Evolutionary conservation across 2,329 filamentous ascomycete species (phyloP).

Genomic region (Colletotrichum sp.): DNA sequence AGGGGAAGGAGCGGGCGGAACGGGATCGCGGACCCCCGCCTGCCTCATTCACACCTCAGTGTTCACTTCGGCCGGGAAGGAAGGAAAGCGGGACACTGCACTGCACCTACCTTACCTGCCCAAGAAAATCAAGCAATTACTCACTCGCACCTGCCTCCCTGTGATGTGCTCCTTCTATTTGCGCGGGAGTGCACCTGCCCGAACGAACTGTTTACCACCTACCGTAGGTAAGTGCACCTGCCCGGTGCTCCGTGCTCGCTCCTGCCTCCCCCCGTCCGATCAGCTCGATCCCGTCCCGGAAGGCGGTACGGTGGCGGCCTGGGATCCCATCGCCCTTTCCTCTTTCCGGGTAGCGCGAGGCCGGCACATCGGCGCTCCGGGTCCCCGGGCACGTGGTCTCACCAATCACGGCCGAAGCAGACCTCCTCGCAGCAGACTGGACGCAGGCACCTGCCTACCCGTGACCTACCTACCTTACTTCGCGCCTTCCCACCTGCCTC

Average conservation of each 20-base stretch:
- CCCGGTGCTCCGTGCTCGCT: not conserved
- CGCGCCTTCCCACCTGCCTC: not conserved
- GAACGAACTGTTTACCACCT: not conserved
- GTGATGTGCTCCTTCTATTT: not conserved
- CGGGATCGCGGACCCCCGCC: not conserved
- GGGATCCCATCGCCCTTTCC: not conserved
- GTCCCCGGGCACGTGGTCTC: slow-evolving; percentile 1
- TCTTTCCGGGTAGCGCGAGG: not conserved
- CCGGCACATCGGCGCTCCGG: not conserved
- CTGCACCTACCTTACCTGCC: not conserved
- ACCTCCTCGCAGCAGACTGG: not conserved
- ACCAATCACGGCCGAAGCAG: not conserved
- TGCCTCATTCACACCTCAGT: not conserved
- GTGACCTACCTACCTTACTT: not conserved
- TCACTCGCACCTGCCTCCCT: not conserved
- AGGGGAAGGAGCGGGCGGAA: not conserved
- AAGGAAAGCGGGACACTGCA: not conserved
- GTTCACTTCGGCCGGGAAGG: not conserved
- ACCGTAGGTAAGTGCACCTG: not conserved
- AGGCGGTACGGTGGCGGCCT: not conserved
- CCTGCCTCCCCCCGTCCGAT: not conserved
- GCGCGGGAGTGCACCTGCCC: not conserved
- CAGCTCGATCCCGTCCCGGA: not conserved
- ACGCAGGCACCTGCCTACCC: not conserved
- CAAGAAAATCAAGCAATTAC: not conserved